Conservation (phyloP, 2,329 filamentous ascomycete species). For the Byssochlamys sp. region DNA sequence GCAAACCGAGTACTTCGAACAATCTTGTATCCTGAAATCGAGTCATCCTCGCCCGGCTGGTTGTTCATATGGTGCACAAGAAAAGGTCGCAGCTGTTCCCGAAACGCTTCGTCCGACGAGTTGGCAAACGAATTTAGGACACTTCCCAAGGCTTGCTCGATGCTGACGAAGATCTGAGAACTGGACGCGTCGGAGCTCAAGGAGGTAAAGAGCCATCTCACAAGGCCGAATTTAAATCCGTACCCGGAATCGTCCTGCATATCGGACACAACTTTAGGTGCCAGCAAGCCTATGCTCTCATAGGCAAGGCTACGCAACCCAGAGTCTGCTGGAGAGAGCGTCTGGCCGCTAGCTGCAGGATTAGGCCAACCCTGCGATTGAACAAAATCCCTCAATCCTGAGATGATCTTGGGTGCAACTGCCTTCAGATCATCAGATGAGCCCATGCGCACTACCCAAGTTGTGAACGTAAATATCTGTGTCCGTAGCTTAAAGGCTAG, state of each 20-base stretch:
- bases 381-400: conserved; percentile 63
- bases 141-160: conserved; percentile 78
- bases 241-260: conserved; percentile 22
- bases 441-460: conserved; percentile 73
- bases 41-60: conserved; percentile 30
- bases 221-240: conserved; percentile 42
- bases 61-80: conserved; percentile 60
- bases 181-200: conserved; percentile 68
- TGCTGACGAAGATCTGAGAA: conserved; percentile 68
- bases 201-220: conserved; percentile 73
- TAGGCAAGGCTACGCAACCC: conserved; percentile 71
- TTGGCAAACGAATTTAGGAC: conserved; percentile 53
- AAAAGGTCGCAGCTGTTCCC: conserved; percentile 43
- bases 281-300: conserved; percentile 77
- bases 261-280: conserved; percentile 38
- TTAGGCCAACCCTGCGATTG: conserved; percentile 74
- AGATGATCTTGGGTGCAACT: conserved; percentile 60
- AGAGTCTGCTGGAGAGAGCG: conserved; percentile 50
- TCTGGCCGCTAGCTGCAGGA: conserved; percentile 43
- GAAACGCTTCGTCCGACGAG: conserved; percentile 33
- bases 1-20: conserved; percentile 71
- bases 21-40: conserved; percentile 32
- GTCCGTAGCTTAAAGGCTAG: conserved; percentile 71
- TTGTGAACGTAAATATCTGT: conserved; percentile 75
- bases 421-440: conserved; percentile 49